Percentiles rank a stretch among this genome's conserved stretches.
Conservation (phyloP, 208 protist genomes). For the Trichomonas vaginalis region DNA sequence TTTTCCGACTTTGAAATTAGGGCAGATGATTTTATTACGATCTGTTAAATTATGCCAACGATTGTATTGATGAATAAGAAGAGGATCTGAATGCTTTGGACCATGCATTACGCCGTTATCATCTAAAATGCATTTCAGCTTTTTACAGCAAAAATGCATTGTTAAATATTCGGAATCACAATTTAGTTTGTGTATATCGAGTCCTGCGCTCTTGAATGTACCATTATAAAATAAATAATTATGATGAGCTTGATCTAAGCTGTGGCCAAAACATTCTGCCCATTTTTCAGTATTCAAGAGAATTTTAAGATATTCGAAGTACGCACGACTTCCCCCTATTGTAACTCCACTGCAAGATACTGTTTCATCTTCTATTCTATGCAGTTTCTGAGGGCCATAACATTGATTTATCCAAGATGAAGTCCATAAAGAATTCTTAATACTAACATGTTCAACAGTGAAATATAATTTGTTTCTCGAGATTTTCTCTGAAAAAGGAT, state of each 20-base stretch:
- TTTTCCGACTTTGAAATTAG: neutral
- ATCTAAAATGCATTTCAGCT: neutral
- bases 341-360: conserved; percentile 2
- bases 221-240: neutral
- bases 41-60: neutral
- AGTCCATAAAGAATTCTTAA: neutral
- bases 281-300: neutral
- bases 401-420: neutral
- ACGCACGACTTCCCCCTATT: neutral
- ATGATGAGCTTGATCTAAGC: conserved; percentile 5
- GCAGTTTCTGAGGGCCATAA: neutral
- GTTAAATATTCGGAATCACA: neutral
- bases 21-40: neutral
- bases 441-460: neutral
- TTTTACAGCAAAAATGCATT: conserved; percentile 19
- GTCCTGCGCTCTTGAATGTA: neutral
- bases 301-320: neutral
- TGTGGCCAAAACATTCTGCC: neutral
- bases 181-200: neutral
- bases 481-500: neutral
- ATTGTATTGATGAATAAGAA: conserved; percentile 12
- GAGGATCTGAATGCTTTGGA: neutral
- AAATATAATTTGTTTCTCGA: neutral
- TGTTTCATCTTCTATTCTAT: neutral
- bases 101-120: neutral